phyloP scores from a whole-genome alignment of 441 rosid genomes.

The Populus hybrid region DNA sequence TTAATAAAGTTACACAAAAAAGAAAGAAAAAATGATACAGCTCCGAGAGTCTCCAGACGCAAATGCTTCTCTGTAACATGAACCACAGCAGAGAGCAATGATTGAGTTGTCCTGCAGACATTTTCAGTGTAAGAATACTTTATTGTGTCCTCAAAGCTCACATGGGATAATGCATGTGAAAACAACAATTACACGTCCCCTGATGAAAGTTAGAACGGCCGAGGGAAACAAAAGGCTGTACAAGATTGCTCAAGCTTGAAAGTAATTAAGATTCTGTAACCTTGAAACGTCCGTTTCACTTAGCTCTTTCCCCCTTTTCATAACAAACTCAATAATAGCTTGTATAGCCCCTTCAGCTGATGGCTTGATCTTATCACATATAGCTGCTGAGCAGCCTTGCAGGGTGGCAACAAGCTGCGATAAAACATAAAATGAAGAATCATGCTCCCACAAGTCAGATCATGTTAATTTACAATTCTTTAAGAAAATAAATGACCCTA shows the following conservation, averaged over 20 bases:
- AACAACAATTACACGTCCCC: background rate
- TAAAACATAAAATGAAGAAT: conserved; percentile 29
- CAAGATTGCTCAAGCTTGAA: conserved; percentile 7
- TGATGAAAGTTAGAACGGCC: background rate
- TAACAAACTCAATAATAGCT: conserved; percentile 90
- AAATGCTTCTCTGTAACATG: conserved; percentile 91
- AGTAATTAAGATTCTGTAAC: conserved; percentile 32
- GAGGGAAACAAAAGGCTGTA: background rate
- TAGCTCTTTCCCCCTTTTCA: conserved; percentile 78
- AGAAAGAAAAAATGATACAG: conserved; percentile 61
- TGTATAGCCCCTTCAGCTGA: conserved; percentile 98
- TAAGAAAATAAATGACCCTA: conserved; percentile 27
- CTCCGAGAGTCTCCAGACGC: conserved; percentile 91
- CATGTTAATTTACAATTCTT: conserved; percentile 7
- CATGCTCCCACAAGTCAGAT: conserved; percentile 6
- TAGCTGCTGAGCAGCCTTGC: conserved; percentile 70
- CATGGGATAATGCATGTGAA: background rate
- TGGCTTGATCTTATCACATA: conserved; percentile 86
- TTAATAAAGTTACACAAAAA: conserved; percentile 12
- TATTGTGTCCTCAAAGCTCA: background rate
- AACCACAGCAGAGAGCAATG: conserved; percentile 85
- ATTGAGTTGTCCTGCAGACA: conserved; percentile 80
- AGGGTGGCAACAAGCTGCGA: conserved; percentile 88
- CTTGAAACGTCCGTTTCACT: conserved; percentile 77
- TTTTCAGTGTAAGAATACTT: background rate